Percentiles rank a stretch among this genome's conserved stretches.
phyloP scores from a whole-genome alignment of 352 stramenopile genomes.

The Phytophthora pistaciae region DNA sequence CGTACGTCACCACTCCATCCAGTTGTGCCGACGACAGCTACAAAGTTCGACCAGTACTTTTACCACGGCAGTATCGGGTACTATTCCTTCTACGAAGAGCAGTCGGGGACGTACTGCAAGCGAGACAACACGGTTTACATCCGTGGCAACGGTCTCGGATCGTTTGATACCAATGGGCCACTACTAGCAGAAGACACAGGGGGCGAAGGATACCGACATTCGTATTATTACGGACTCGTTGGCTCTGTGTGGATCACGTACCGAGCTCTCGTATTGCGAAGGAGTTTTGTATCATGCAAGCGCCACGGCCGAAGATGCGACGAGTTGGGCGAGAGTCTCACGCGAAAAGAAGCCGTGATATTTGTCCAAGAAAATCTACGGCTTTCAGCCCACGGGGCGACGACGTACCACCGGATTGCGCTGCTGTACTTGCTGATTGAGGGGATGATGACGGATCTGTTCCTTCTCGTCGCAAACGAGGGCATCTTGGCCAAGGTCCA shows the following conservation, averaged over 20 bases:
- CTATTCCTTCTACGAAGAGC: conserved; percentile 20
- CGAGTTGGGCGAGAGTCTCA: conserved; percentile 13
- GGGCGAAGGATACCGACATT: conserved; percentile 18
- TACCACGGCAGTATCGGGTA: conserved; percentile 23
- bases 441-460: conserved; percentile 42
- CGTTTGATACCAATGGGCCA: conserved; percentile 26
- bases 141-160: conserved; percentile 18
- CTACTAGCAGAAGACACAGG: conserved; percentile 16
- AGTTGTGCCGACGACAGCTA: conserved; percentile 20
- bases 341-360: conserved; percentile 17
- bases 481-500: conserved; percentile 29
- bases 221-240: conserved; percentile 22
- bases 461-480: conserved; percentile 38
- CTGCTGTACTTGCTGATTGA: conserved; percentile 37
- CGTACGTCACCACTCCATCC: conserved; percentile 11
- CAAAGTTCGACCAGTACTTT: conserved; percentile 20
- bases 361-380: conserved; percentile 37
- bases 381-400: conserved; percentile 17
- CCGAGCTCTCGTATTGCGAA: conserved; percentile 23
- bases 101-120: conserved; percentile 20
- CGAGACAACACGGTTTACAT: conserved; percentile 28
- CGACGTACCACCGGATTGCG: conserved; percentile 15
- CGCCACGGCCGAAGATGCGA: conserved; percentile 22
- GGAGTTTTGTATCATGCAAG: conserved; percentile 29
- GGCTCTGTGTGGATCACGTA: conserved; percentile 29